These are phyloP conservation scores for Kingdonia uniflora DNA, from an alignment of 164 flowering plant genomes.

Conservation along the genomic window DNA sequence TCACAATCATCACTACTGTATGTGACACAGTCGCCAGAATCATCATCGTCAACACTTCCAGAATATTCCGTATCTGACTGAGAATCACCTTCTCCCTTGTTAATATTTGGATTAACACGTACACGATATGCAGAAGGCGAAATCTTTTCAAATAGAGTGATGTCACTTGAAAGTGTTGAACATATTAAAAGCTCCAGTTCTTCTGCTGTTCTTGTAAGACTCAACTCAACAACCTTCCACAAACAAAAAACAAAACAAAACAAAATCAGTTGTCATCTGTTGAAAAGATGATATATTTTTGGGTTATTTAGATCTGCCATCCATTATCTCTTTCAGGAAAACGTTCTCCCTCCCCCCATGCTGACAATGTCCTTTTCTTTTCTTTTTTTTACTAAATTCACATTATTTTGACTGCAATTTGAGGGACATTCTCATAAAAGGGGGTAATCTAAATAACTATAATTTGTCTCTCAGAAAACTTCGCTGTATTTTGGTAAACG, in stretches of 20 bases:
- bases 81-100: slow-evolving; percentile 26
- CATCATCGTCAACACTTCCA: slow-evolving; percentile 74
- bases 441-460: too few relatives aligned
- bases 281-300: too few relatives aligned
- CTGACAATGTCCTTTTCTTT: too few relatives aligned
- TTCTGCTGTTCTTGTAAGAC: slow-evolving; percentile 36
- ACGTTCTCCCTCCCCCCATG: too few relatives aligned
- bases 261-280: too few relatives aligned
- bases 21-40: slow-evolving; percentile 23
- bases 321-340: too few relatives aligned
- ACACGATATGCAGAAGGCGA: slow-evolving; percentile 67
- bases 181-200: slow-evolving; percentile 53
- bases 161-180: slow-evolving; percentile 83
- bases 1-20: slow-evolving; percentile 27
- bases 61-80: slow-evolving; percentile 56
- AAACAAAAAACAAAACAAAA: slow-evolving; percentile 13
- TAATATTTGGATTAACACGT: slow-evolving; percentile 31
- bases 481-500: too few relatives aligned
- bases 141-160: slow-evolving; percentile 91
- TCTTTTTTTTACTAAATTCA: too few relatives aligned
- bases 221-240: slow-evolving; percentile 60
- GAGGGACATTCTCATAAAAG: too few relatives aligned
- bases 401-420: too few relatives aligned
- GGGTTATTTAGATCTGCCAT: too few relatives aligned
- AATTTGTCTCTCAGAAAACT: too few relatives aligned